These are phyloP conservation scores for Torrubiellomyces zombiae DNA, from an alignment of 2,329 filamentous ascomycete genomes.

Conservation along the genomic window DNA sequence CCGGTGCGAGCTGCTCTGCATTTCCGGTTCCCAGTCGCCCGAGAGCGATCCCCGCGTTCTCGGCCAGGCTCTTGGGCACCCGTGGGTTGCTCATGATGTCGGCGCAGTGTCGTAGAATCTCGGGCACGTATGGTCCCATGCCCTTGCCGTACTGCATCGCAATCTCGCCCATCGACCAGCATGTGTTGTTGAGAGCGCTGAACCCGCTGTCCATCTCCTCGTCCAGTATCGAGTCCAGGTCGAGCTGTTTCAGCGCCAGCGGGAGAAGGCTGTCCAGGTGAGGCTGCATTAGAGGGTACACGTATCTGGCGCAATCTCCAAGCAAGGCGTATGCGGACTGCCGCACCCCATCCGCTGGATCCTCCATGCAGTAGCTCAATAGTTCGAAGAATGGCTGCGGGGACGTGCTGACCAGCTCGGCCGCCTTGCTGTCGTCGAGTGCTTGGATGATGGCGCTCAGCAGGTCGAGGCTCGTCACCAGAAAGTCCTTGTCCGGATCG, in stretches of 20 bases:
- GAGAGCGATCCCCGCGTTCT: constrained; percentile 88
- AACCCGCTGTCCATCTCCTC: constrained; percentile 75
- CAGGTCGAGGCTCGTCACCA: constrained; percentile 87
- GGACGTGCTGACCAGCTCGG: constrained; percentile 58
- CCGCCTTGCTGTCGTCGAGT: constrained; percentile 54
- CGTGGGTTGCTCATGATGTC: constrained; percentile 73
- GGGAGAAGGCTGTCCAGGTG: constrained; percentile 61
- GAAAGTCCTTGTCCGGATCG: constrained; percentile 85
- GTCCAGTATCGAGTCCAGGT: constrained; percentile 58
- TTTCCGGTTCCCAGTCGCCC: constrained; percentile 74
- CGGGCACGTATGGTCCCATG: constrained; percentile 62
- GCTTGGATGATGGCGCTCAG: constrained; percentile 88
- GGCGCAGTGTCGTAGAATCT: constrained; percentile 60
- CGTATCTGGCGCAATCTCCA: constrained; percentile 85
- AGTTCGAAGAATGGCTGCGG: constrained; percentile 82
- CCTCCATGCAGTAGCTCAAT: constrained; percentile 81
- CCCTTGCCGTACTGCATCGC: constrained; percentile 60
- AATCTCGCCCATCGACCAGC: constrained; percentile 92
- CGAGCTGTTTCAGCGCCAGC: constrained; percentile 72
- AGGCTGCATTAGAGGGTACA: constrained; percentile 65
- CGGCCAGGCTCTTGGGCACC: constrained; percentile 71
- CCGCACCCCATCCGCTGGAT: constrained; percentile 76
- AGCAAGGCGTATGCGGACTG: constrained; percentile 92
- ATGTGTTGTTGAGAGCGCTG: constrained; percentile 93
- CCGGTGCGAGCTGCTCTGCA: constrained; percentile 58